Percentiles rank a stretch among this genome's conserved stretches.
These are phyloP conservation scores for Pueraria montana DNA, from an alignment of 306 rosid species.

Conservation along the genomic window DNA sequence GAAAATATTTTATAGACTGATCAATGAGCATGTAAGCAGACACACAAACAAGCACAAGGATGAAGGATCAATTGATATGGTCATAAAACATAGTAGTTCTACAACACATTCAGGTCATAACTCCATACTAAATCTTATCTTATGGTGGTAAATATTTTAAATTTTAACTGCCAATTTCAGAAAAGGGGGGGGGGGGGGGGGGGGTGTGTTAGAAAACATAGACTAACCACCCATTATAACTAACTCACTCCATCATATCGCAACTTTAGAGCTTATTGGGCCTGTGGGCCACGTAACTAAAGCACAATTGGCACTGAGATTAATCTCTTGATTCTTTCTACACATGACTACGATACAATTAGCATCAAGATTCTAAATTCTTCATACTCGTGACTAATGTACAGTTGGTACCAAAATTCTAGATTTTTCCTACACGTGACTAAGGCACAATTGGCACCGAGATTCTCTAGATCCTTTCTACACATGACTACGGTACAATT, in stretches of 20 bases:
- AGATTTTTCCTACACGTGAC: background rate
- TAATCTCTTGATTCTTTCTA: background rate
- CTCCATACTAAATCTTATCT: background rate
- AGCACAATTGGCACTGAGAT: background rate
- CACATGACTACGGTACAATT: background rate
- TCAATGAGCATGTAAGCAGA: too few relatives aligned
- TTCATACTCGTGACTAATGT: too few relatives aligned
- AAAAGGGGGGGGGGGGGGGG: too few relatives aligned
- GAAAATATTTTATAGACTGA: slow-evolving; percentile 27
- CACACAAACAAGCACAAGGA: slow-evolving; percentile 30
- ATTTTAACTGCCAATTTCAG: too few relatives aligned
- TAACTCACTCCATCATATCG: background rate
- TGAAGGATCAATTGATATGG: slow-evolving; percentile 13
- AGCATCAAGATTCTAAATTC: background rate
- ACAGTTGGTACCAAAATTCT: too few relatives aligned
- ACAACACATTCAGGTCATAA: background rate
- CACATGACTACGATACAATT: background rate
- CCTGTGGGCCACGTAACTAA: background rate
- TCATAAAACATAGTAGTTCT: too few relatives aligned
- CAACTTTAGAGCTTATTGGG: background rate
- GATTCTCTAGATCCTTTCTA: background rate
- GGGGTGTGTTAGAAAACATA: too few relatives aligned
- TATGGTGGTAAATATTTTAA: too few relatives aligned
- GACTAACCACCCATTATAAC: background rate
- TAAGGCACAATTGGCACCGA: background rate